Conservation (phyloP, 2,329 filamentous ascomycete species). For the Claviceps sp. region DNA sequence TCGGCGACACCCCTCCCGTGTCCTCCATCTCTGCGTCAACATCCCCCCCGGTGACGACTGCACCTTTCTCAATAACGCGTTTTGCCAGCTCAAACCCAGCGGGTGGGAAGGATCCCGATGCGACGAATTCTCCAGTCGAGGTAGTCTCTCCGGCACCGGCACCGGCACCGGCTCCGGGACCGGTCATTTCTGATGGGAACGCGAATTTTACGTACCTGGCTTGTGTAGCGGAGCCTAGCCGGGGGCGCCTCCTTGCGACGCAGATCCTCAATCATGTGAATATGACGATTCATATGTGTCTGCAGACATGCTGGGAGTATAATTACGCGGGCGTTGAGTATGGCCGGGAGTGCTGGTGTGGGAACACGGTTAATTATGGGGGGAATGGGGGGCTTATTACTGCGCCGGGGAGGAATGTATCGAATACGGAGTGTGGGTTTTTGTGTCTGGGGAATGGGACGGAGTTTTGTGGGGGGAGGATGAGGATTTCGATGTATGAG, state of each 20-base stretch:
- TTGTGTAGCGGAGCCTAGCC: constrained; percentile 21
- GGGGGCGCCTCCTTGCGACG: constrained; percentile 17
- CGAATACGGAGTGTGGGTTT: constrained; percentile 18
- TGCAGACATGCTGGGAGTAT: constrained; percentile 20
- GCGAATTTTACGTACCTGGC: constrained; percentile 24
- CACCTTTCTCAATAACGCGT: neutral
- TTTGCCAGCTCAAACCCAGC: neutral
- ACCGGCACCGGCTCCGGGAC: constrained; percentile 2
- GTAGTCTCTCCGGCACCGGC: constrained; percentile 13
- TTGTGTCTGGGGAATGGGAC: constrained; percentile 20
- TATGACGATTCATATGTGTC: constrained; percentile 22
- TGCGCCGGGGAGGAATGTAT: constrained; percentile 17
- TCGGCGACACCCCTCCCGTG: constrained; percentile 4
- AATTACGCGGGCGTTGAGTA: constrained; percentile 25
- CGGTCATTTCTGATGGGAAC: constrained; percentile 20
- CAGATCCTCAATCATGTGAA: constrained; percentile 18
- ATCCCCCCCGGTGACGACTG: neutral
- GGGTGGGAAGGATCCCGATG: neutral
- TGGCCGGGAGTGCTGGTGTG: constrained; percentile 25
- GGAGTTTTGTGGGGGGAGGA: constrained; percentile 18
- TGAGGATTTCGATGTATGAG: neutral
- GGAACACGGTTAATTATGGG: constrained; percentile 16
- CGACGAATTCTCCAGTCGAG: neutral
- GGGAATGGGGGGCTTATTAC: constrained; percentile 9
- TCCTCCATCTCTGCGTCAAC: neutral